Evolutionary conservation across 768 basidiomycete species (phyloP), one percentile per base, ranked within the genome.

Genomic region (Daedaleopsis nitida): DNA sequence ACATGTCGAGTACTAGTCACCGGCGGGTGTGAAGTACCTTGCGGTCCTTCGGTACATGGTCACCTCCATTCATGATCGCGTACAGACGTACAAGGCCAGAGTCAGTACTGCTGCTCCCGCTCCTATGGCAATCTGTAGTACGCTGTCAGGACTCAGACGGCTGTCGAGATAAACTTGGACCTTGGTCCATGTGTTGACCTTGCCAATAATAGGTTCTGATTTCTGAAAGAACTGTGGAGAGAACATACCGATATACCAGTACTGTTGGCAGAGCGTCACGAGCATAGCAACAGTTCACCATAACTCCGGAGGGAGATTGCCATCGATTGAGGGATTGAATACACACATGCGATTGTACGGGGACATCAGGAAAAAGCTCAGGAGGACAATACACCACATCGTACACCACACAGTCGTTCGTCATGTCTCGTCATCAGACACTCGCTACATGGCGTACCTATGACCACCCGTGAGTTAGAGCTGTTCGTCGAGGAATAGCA

Each of bases 391-490:
- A 62, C 58, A 58, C 64, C 27, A 67, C 66, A 67, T 59, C 64
- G 58, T 64, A 66, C 62, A 66, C 65, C 65, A 56, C 19, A 52
- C 53, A 53, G 57, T 63, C 59, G 55, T 60, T 58, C 63, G 55
- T 59, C 57, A 52, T 55, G 56, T 50, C 52, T 62, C 53, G 57
- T 56, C 37, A 38, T 8, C 52, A 43, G 45, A 58, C 49, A 60
- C 58, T 57, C 69, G 66, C 75, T 84, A 86, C 84, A 86, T 85
- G 65, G 85, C 80, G 65, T 81, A 81, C 66, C 79, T 81, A 34
- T 24, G 24, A 13, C 4, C 44, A 32, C 52, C 5, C 39, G 38
- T 57, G 14, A 55, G 52, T 32, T 32, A 32, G 12, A 55, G n/a
- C 32, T 37, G 5, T 17, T 7, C 11, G 23, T 1, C n/a, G 43